phyloP scores from a whole-genome alignment of 1,284 basidiomycete species.

The Malassezia psittaci region DNA sequence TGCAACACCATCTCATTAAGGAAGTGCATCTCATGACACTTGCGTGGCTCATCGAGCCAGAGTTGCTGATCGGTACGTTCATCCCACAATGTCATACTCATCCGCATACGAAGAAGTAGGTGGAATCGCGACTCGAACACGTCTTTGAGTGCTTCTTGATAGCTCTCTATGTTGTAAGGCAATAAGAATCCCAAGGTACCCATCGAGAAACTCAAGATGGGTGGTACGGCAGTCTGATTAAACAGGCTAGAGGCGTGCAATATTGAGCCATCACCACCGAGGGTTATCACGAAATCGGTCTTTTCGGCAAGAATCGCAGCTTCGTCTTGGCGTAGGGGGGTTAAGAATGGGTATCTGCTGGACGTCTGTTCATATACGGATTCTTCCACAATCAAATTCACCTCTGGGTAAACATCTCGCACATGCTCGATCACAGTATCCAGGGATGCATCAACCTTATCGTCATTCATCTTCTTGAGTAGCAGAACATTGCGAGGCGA shows the following conservation, averaged over 20 bases:
- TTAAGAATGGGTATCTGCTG: constrained; percentile 50
- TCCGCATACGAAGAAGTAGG: constrained; percentile 35
- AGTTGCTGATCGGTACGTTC: constrained; percentile 3
- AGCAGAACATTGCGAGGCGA: constrained; percentile 50
- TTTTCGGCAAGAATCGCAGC: constrained; percentile 23
- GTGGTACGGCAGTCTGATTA: constrained; percentile 74
- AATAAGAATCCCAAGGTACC: constrained; percentile 87
- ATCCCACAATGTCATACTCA: constrained; percentile 9
- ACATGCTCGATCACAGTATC: constrained; percentile 47
- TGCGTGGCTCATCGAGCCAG: constrained; percentile 8
- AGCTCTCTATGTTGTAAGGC: constrained; percentile 57
- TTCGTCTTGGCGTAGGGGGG: background rate
- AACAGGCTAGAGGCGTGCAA: constrained; percentile 88
- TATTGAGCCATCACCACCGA: constrained; percentile 92
- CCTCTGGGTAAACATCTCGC: constrained; percentile 55
- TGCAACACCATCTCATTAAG: constrained; percentile 96
- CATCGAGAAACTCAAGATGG: constrained; percentile 90
- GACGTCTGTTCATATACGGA: constrained; percentile 56
- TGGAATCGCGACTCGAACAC: constrained; percentile 28
- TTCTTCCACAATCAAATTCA: constrained; percentile 66
- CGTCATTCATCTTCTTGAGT: constrained; percentile 52
- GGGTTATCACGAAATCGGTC: constrained; percentile 70
- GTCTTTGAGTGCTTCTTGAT: constrained; percentile 28
- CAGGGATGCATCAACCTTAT: constrained; percentile 49
- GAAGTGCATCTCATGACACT: constrained; percentile 68